These are phyloP conservation scores for Trichosporon ovoides DNA, from an alignment of 1,284 basidiomycete genomes.

Conservation along the genomic window DNA sequence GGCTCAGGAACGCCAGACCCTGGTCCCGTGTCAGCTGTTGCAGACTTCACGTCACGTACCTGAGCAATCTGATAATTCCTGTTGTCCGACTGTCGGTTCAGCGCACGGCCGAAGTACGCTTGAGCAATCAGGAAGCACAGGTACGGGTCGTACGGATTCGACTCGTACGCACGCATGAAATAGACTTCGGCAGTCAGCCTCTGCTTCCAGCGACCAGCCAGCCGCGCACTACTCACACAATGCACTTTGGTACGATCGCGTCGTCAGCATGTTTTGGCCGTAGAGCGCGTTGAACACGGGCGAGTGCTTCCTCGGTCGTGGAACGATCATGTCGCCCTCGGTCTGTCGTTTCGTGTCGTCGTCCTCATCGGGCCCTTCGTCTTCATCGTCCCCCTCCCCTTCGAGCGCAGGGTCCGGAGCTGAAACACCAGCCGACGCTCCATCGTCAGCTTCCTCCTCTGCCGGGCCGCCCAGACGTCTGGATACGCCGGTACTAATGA, in stretches of 20 bases:
- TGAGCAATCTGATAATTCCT: constrained; percentile 72
- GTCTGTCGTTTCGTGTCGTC: constrained; percentile 5
- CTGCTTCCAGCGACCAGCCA: not conserved
- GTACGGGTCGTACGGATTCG: constrained; percentile 75
- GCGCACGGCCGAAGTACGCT: constrained; percentile 78
- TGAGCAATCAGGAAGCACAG: constrained; percentile 76
- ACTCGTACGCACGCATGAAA: constrained; percentile 77
- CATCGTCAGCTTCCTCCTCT: constrained; percentile 4
- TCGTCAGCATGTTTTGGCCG: constrained; percentile 75
- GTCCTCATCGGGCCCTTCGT: constrained; percentile 19
- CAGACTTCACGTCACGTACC: constrained; percentile 52
- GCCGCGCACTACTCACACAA: constrained; percentile 61
- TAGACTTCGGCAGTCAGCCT: constrained; percentile 59
- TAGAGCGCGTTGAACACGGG: constrained; percentile 74
- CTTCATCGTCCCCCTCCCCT: constrained; percentile 18
- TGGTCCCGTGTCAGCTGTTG: constrained; percentile 39
- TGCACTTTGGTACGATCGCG: constrained; percentile 82
- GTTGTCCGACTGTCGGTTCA: constrained; percentile 92
- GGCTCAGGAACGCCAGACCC: constrained; percentile 74
- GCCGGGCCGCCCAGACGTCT: constrained; percentile 24
- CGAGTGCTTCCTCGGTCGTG: constrained; percentile 62
- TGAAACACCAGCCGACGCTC: not conserved
- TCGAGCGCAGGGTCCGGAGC: not conserved
- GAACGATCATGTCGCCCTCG: constrained; percentile 20
- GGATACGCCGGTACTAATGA: constrained; percentile 21